Evolutionary conservation across 176 grass and related monocot genomes (phyloP).

Genomic region (Cenchrus americanus): DNA sequence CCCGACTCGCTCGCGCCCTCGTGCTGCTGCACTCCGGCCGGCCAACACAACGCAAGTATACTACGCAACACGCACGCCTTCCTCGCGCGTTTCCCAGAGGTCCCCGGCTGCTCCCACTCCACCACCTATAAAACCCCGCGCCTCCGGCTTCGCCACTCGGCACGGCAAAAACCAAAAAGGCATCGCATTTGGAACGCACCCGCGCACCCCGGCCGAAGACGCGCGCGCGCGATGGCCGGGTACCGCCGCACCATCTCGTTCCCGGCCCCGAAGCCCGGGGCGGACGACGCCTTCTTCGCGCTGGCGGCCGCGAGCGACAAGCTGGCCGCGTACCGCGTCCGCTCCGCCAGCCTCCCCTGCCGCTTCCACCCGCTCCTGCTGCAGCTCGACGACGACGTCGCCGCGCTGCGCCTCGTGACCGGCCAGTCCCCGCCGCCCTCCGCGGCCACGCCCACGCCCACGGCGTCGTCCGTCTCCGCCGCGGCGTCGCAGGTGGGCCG

Average conservation of each 20-base stretch:
- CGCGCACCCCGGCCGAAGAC: too few species aligned
- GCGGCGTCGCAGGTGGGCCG: slow-evolving; percentile 43
- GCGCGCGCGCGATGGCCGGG: slow-evolving; percentile 19
- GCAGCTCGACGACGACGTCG: slow-evolving; percentile 75
- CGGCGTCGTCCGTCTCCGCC: slow-evolving; percentile 41
- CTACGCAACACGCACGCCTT: not conserved
- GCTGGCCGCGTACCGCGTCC: slow-evolving; percentile 57
- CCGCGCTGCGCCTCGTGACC: slow-evolving; percentile 56
- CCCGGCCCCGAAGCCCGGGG: slow-evolving; percentile 32
- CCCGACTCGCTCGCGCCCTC: not conserved
- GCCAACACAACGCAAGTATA: not conserved
- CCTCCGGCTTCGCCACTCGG: not conserved
- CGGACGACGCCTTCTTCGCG: not conserved
- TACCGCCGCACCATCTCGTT: slow-evolving; percentile 73
- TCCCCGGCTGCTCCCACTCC: not conserved
- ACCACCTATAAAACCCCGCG: slow-evolving; percentile 1
- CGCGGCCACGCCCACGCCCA: not conserved
- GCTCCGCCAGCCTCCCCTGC: slow-evolving; percentile 71
- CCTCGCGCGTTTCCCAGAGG: slow-evolving; percentile 15
- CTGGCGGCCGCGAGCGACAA: slow-evolving; percentile 27
- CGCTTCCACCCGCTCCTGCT: slow-evolving; percentile 79
- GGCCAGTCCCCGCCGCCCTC: not conserved
- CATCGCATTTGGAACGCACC: not conserved
- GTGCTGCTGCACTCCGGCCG: not conserved
- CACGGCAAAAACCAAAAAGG: slow-evolving; percentile 28